A percentile compares a stretch with the other conserved stretches of the same genome.
phyloP scores from a whole-genome alignment of 208 protist species.

The Wallacemonas sp. region DNA sequence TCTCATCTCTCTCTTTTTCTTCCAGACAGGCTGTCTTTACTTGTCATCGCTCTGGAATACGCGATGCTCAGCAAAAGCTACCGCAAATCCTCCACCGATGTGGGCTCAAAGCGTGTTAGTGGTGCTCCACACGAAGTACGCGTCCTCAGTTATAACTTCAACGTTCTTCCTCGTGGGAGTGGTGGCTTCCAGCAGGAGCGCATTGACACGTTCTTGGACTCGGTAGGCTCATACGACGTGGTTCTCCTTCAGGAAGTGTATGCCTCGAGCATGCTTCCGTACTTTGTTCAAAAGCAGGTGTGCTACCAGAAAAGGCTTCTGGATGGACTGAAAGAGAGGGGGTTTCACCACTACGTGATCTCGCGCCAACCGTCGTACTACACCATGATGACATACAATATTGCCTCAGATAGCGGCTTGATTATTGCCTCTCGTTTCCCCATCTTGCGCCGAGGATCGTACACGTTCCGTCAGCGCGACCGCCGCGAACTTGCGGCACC shows the following conservation, averaged over 20 bases:
- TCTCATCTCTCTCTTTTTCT: constrained; percentile 2
- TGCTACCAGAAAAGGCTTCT: constrained; percentile 80
- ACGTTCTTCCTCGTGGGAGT: constrained; percentile 78
- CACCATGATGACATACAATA: constrained; percentile 77
- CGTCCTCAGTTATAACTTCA: constrained; percentile 91
- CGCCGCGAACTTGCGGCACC: constrained; percentile 35
- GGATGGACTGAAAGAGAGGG: constrained; percentile 66
- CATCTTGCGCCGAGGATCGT: constrained; percentile 76
- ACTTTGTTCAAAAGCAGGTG: constrained; percentile 65
- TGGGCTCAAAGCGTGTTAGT: background rate
- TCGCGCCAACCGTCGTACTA: constrained; percentile 80
- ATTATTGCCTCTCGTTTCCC: constrained; percentile 87
- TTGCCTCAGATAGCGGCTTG: constrained; percentile 84
- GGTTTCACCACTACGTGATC: constrained; percentile 84
- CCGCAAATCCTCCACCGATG: background rate
- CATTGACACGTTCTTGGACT: constrained; percentile 68
- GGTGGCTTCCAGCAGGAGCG: constrained; percentile 86
- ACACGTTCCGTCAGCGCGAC: constrained; percentile 73
- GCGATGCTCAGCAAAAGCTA: background rate
- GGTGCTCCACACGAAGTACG: constrained; percentile 26
- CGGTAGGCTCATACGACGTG: constrained; percentile 78
- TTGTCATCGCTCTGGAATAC: background rate
- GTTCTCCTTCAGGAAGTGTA: constrained; percentile 89
- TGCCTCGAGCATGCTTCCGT: constrained; percentile 72
- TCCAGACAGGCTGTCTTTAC: background rate